Evolutionary conservation across 169 alveolate genomes (phyloP).

Genomic region (Plasmodium falciparum): DNA sequence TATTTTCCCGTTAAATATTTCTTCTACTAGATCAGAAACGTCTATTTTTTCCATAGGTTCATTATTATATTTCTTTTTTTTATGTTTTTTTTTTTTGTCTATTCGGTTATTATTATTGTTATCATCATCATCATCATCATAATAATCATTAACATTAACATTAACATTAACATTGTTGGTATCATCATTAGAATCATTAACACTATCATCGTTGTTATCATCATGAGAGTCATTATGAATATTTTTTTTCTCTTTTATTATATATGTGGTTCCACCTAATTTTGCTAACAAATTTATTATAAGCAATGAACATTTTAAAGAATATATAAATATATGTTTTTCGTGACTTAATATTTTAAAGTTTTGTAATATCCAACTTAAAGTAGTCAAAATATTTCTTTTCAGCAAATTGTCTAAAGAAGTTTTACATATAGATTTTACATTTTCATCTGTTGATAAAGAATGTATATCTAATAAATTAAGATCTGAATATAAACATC

Average conservation of each 20-base stretch:
- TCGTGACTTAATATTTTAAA: slow-evolving; percentile 66
- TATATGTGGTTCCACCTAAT: slow-evolving; percentile 62
- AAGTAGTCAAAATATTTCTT: slow-evolving; percentile 35
- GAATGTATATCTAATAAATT: slow-evolving; percentile 43
- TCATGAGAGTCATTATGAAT: slow-evolving; percentile 15
- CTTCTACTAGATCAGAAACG: slow-evolving; percentile 29
- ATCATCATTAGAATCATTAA: background rate
- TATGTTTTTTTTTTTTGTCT: background rate
- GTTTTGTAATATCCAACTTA: slow-evolving; percentile 70
- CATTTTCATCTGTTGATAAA: slow-evolving; percentile 60
- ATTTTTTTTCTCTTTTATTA: slow-evolving; percentile 19
- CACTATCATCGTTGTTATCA: background rate
- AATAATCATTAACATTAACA: background rate
- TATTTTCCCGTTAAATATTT: slow-evolving; percentile 63
- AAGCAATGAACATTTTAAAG: slow-evolving; percentile 45
- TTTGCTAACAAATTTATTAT: slow-evolving; percentile 29
- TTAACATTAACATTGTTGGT: background rate
- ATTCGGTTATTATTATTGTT: background rate
- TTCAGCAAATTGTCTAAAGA: slow-evolving; percentile 30
- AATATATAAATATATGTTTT: slow-evolving; percentile 33
- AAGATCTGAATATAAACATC: slow-evolving; percentile 66
- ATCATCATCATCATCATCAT: background rate
- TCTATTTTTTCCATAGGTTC: slow-evolving; percentile 36
- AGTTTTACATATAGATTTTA: slow-evolving; percentile 60
- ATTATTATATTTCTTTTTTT: background rate